These are phyloP conservation scores for Dryadomyces sulphureus DNA, from an alignment of 2,329 filamentous ascomycete genomes.

Conservation along the genomic window DNA sequence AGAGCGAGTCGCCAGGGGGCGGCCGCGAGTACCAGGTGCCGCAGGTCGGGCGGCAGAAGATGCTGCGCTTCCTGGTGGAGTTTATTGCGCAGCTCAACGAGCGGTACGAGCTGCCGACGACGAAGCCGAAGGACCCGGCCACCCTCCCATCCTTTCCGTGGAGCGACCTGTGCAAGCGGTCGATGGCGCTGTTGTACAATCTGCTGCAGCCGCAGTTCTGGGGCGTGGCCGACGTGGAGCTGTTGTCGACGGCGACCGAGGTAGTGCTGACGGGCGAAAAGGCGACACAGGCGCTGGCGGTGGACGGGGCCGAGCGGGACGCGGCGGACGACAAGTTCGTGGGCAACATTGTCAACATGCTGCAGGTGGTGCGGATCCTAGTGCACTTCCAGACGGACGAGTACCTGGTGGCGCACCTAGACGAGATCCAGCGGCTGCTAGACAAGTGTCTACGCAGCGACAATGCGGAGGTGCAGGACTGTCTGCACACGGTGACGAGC, in stretches of 20 bases:
- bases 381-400: slow-evolving; percentile 78
- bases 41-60: slow-evolving; percentile 52
- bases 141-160: slow-evolving; percentile 33
- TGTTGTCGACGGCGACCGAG: slow-evolving; percentile 83
- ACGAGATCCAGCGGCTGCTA: slow-evolving; percentile 69
- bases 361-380: slow-evolving; percentile 83
- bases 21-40: slow-evolving; percentile 50
- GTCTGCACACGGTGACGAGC: slow-evolving; percentile 60
- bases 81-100: slow-evolving; percentile 88
- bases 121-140: slow-evolving; percentile 43
- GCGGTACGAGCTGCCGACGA: slow-evolving; percentile 62
- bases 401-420: slow-evolving; percentile 71
- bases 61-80: slow-evolving; percentile 89
- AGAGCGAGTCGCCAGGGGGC: slow-evolving; percentile 29
- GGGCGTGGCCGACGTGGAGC: slow-evolving; percentile 81
- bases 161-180: slow-evolving; percentile 73
- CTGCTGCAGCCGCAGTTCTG: slow-evolving; percentile 78
- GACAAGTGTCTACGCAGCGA: slow-evolving; percentile 84
- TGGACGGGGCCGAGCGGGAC: slow-evolving; percentile 48
- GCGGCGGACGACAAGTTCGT: slow-evolving; percentile 68
- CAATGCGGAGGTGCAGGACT: slow-evolving; percentile 85
- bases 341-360: slow-evolving; percentile 80
- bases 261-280: slow-evolving; percentile 73
- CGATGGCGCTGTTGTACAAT: slow-evolving; percentile 67
- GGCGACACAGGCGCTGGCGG: slow-evolving; percentile 43